phyloP scores from a whole-genome alignment of 495 filamentous ascomycete genomes.

The Friedmanniomyces simplex region DNA sequence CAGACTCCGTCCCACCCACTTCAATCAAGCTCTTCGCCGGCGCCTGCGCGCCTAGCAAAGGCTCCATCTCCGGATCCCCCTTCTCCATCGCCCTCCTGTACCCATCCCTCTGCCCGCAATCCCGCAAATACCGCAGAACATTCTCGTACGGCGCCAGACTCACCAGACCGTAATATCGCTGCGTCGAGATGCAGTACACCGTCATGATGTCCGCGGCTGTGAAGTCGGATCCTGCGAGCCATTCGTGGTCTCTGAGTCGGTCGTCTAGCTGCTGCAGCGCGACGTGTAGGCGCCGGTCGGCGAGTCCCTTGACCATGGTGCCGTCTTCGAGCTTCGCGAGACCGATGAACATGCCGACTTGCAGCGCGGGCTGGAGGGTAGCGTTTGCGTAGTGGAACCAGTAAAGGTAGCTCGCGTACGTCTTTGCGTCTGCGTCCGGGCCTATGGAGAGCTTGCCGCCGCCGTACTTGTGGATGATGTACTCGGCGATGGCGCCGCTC shows the following conservation, averaged over 20 bases:
- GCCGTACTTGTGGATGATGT: conserved; percentile 45
- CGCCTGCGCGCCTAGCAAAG: too few relatives aligned
- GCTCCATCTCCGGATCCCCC: too few relatives aligned
- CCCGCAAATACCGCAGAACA: conserved; percentile 35
- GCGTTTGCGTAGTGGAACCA: conserved; percentile 53
- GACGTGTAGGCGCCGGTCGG: too few relatives aligned
- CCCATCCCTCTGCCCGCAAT: conserved; percentile 4
- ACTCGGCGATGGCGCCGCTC: conserved; percentile 45
- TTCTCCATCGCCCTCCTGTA: conserved; percentile 13
- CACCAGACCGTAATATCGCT: conserved; percentile 40
- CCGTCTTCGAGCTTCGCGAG: conserved; percentile 19
- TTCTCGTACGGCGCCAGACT: conserved; percentile 35
- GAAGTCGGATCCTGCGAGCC: conserved; percentile 49
- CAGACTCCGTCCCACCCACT: too few relatives aligned
- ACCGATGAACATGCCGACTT: conserved; percentile 14
- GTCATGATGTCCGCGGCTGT: conserved; percentile 54
- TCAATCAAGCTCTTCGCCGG: too few relatives aligned
- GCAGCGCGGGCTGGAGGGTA: conserved; percentile 38
- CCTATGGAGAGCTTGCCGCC: conserved; percentile 35
- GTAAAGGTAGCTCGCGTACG: conserved; percentile 47
- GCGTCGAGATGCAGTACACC: conserved; percentile 44
- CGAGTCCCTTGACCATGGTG: too few relatives aligned
- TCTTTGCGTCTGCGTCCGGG: conserved; percentile 33
- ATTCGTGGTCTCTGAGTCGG: conserved; percentile 36
- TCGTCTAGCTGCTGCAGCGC: conserved; percentile 34